These are phyloP conservation scores for Aspergillus texensis DNA, from an alignment of 2,329 filamentous ascomycete genomes.

Conservation along the genomic window DNA sequence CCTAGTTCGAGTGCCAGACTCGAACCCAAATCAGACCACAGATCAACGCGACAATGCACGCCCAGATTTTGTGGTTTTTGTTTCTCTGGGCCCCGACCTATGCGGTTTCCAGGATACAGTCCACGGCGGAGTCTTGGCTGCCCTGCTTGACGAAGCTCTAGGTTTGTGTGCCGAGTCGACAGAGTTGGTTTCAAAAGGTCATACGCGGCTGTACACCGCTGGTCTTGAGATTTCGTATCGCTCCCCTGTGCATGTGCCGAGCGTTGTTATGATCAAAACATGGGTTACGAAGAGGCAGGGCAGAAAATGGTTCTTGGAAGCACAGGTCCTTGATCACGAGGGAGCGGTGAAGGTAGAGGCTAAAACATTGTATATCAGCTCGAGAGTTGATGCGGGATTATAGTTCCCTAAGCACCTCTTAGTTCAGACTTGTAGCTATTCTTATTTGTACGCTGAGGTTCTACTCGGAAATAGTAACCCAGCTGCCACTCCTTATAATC, in stretches of 20 bases:
- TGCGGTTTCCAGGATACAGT: constrained; percentile 18
- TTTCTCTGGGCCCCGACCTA: constrained; percentile 17
- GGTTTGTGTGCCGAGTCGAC: constrained; percentile 18
- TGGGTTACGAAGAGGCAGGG: constrained; percentile 18
- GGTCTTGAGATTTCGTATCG: constrained; percentile 14
- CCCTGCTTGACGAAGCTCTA: constrained; percentile 23
- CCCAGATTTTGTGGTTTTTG: constrained; percentile 15
- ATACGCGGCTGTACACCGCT: constrained; percentile 13
- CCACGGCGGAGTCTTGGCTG: constrained; percentile 22
- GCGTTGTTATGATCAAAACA: constrained; percentile 14
- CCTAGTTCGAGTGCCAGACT: constrained; percentile 11
- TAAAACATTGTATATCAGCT: constrained; percentile 14
- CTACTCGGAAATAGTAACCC: background rate
- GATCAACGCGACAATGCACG: constrained; percentile 7
- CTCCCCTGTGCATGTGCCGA: constrained; percentile 13
- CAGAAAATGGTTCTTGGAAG: constrained; percentile 26
- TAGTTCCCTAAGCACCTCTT: background rate
- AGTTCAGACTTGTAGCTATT: background rate
- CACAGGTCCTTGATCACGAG: constrained; percentile 19
- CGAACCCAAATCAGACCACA: background rate
- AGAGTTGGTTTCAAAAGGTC: constrained; percentile 7
- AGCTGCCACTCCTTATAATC: background rate
- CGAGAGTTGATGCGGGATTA: background rate
- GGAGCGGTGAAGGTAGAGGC: constrained; percentile 13
- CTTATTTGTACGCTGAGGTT: background rate